Percentiles rank a stretch among this genome's conserved stretches.
Evolutionary conservation across 139 green algal genomes (phyloP).

Genomic region (Chlamydomonas schloesseri): DNA sequence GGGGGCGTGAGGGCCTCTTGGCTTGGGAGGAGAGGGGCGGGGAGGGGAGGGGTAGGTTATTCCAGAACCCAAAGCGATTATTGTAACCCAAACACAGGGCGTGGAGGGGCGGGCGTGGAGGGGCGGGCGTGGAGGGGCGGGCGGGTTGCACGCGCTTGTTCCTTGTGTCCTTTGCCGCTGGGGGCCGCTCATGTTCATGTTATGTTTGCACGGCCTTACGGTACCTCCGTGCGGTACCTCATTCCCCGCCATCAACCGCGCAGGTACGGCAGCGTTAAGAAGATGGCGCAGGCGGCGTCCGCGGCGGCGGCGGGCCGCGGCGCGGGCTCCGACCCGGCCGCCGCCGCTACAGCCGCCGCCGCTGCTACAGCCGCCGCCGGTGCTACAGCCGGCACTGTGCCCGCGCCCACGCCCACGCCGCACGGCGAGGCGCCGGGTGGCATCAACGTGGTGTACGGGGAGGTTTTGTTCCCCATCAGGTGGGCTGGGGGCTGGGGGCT

Average conservation of each 20-base stretch:
- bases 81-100: no score
- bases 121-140: no score
- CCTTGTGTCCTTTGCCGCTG: no score
- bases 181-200: no score
- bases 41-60: not conserved
- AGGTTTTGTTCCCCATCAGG: conserved; percentile 65
- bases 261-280: conserved; percentile 80
- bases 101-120: no score
- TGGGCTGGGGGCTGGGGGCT: not conserved
- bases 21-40: not conserved
- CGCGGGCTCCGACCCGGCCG: not conserved
- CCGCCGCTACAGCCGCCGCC: not conserved
- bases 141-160: no score
- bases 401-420: no score
- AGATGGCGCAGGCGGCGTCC: conserved; percentile 67
- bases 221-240: no score
- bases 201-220: no score
- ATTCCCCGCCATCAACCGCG: no score
- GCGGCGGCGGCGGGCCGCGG: conserved; percentile 43
- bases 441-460: conserved; percentile 53
- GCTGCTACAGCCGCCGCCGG: not conserved
- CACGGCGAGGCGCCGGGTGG: not conserved
- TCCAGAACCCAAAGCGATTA: no score
- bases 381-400: no score
- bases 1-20: not conserved